phyloP scores from a whole-genome alignment of 139 green algal species.

The Choricystis sp. region DNA sequence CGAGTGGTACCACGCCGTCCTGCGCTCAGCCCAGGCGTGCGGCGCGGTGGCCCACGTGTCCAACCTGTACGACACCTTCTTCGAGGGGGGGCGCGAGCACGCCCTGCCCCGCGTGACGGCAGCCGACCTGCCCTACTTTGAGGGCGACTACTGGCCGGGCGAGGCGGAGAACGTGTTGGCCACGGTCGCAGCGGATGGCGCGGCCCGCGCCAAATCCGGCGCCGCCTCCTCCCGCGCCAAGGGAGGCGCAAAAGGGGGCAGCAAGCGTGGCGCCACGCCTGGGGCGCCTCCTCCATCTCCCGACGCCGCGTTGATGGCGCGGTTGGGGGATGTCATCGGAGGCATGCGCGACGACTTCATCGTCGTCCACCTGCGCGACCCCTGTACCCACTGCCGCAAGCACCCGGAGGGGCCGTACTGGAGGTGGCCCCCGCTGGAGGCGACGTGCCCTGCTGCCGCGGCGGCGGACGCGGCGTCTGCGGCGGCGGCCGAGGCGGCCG shows the following conservation, averaged over 20 bases:
- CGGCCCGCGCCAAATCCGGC: neutral
- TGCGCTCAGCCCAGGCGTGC: constrained; percentile 42
- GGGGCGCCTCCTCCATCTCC: constrained; percentile 24
- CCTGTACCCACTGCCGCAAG: constrained; percentile 72
- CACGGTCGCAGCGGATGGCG: constrained; percentile 16
- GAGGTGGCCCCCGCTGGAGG: too few species aligned
- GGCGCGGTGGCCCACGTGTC: constrained; percentile 59
- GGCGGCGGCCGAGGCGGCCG: neutral
- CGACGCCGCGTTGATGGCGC: constrained; percentile 57
- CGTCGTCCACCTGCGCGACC: constrained; percentile 82
- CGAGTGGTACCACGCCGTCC: constrained; percentile 88
- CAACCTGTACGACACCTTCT: constrained; percentile 93
- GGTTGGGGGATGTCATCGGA: constrained; percentile 67
- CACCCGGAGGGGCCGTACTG: constrained; percentile 43
- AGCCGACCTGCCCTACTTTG: constrained; percentile 83
- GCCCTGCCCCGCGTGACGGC: constrained; percentile 36
- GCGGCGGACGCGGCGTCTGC: neutral
- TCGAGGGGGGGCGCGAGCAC: constrained; percentile 66
- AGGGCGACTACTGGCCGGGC: constrained; percentile 97
- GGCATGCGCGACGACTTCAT: constrained; percentile 97
- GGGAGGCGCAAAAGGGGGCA: constrained; percentile 37
- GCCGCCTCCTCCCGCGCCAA: constrained; percentile 3
- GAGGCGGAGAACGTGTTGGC: constrained; percentile 62
- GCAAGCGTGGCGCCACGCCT: constrained; percentile 40
- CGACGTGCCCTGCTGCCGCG: too few species aligned